phyloP scores from a whole-genome alignment of 225 moss, liverwort and hornwort genomes.

The Marchantia paleacea region DNA sequence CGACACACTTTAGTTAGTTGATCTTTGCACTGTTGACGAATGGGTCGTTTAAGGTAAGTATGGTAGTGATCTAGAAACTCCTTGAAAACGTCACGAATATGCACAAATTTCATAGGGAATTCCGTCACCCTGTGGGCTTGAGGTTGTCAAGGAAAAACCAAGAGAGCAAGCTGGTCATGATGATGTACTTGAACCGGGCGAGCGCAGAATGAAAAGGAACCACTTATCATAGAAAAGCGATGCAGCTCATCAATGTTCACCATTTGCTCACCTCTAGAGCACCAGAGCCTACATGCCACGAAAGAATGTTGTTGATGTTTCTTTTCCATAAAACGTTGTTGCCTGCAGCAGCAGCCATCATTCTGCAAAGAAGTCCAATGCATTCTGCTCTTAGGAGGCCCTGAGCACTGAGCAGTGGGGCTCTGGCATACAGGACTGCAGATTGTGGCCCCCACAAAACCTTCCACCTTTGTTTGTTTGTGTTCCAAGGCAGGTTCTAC shows the following conservation, averaged over 20 bases:
- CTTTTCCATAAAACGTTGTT: not conserved
- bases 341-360: not conserved
- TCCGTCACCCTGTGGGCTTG: not conserved
- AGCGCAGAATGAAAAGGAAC: not conserved
- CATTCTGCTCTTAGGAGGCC: not conserved
- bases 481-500: not conserved
- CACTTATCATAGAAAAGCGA: not conserved
- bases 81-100: not conserved
- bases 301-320: constrained; percentile 9
- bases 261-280: not conserved
- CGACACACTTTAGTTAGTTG: not conserved
- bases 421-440: not conserved
- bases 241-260: constrained; percentile 6
- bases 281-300: constrained; percentile 5
- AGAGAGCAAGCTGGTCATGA: constrained; percentile 4
- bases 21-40: not conserved
- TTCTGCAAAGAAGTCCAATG: not conserved
- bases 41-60: not conserved
- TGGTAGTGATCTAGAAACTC: not conserved
- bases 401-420: not conserved
- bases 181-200: not conserved
- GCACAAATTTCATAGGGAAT: not conserved
- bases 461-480: not conserved
- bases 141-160: not conserved
- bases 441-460: not conserved